Percentiles rank a stretch among this genome's conserved stretches.
These are phyloP conservation scores for Speleostelium caveatum DNA, from an alignment of 78 protist species.

Conservation along the genomic window DNA sequence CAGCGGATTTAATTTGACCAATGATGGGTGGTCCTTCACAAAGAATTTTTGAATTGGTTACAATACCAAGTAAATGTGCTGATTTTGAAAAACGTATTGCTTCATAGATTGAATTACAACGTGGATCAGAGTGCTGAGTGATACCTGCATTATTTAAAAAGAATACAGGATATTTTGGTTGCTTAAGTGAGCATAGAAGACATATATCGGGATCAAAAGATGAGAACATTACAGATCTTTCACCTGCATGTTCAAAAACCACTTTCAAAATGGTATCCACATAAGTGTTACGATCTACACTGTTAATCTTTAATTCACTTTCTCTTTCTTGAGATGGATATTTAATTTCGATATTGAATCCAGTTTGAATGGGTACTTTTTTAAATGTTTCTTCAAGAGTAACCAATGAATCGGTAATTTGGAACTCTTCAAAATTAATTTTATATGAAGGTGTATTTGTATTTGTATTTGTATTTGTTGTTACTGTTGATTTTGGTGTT, in stretches of 20 bases:
- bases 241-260: constrained; percentile 81
- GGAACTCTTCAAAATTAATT: not conserved
- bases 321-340: constrained; percentile 60
- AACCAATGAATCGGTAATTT: constrained; percentile 44
- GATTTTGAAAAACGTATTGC: constrained; percentile 81
- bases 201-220: constrained; percentile 87
- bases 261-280: constrained; percentile 67
- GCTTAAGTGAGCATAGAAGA: constrained; percentile 61
- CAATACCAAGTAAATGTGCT: constrained; percentile 76
- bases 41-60: constrained; percentile 69
- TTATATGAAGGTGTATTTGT: not conserved
- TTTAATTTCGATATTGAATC: constrained; percentile 89
- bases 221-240: constrained; percentile 81
- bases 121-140: constrained; percentile 69
- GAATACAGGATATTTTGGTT: constrained; percentile 89
- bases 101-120: constrained; percentile 60
- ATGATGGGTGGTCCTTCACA: constrained; percentile 67
- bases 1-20: constrained; percentile 66
- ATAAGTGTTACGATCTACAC: constrained; percentile 54
- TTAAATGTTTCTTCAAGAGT: constrained; percentile 78
- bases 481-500: not conserved
- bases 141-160: constrained; percentile 80
- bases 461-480: not conserved
- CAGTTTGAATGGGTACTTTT: constrained; percentile 74
- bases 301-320: constrained; percentile 1